Evolutionary conservation across 306 rosid species (phyloP), one percentile per base, ranked within the genome.

Genomic region (Glycine tomentella): DNA sequence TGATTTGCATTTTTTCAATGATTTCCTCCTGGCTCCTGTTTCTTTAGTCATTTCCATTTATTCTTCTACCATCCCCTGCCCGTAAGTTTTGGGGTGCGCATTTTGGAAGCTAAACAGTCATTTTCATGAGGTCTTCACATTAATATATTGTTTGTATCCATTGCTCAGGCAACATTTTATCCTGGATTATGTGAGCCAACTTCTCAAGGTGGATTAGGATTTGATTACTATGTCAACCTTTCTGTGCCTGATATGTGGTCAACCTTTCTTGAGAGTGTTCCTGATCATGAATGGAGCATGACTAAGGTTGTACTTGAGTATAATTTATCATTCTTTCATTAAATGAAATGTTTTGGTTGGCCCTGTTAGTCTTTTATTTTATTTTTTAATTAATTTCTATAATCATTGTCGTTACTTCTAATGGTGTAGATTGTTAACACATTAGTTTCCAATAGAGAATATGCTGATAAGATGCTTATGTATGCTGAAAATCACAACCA

Each of bases 131-230:
- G 20, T 20, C 20, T 20, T 20, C 20, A 20, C 64, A 11, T 76
- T 78, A 36, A 36, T 6, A 36, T 64, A 66, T 58, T 86, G 10
- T 11, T 73, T 68, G 57, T 53, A 61, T 81, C 38, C n/a, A 7
- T 81, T 81, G 49, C 83, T 80, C 90, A 95, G 99, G 95, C 96
- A 81, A 91, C 97, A 44, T 90, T 84, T 90, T 93, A 91, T 80
- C 99, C 98, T 40, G 98, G 99, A 69, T 74, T 93, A 62, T 93
- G 98, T 78, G 98, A 95, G 83, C 94, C 97, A 72, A 89, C 88
- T 87, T 90, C 97, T 74, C 99, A 95, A 89, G 99, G 99, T 74
- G 99, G 99, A 78, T 74, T 95, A 74, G 97, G 99, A 84, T 95
- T 95, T 93, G 97, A 95, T 91, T 95, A 90, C 86, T 89, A 80